Evolutionary conservation across 495 filamentous ascomycete species (phyloP).

Genomic region (Penicillium silybi): DNA sequence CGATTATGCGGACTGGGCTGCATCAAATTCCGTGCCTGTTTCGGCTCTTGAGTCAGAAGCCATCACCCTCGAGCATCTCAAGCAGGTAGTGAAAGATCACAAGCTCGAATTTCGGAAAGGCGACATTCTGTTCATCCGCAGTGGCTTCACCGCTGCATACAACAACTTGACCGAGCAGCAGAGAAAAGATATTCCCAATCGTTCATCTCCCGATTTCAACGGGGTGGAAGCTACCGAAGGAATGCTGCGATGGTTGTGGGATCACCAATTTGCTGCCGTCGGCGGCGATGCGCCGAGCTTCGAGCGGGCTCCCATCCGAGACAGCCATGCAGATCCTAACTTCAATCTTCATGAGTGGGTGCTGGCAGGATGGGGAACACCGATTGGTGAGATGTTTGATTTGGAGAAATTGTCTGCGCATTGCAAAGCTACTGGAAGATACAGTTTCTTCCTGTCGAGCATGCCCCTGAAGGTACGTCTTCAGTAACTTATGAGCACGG

Average conservation of each 20-base stretch:
- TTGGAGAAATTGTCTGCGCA: conserved; percentile 43
- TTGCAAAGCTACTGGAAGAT: conserved; percentile 40
- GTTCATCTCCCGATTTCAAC: conserved; percentile 21
- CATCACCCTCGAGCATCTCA: conserved; percentile 34
- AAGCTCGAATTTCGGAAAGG: conserved; percentile 35
- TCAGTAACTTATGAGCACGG: too few species aligned
- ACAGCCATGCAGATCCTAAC: conserved; percentile 15
- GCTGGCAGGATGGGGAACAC: conserved; percentile 50
- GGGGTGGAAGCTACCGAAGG: conserved; percentile 38
- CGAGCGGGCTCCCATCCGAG: conserved; percentile 25
- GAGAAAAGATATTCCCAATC: conserved; percentile 18
- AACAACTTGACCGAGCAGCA: conserved; percentile 22
- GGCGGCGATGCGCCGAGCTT: conserved; percentile 39
- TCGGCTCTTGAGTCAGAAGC: conserved; percentile 27
- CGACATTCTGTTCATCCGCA: conserved; percentile 48
- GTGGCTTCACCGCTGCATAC: conserved; percentile 40
- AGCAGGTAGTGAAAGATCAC: conserved; percentile 27
- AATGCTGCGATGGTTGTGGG: conserved; percentile 41
- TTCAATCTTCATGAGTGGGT: conserved; percentile 47
- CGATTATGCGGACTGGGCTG: conserved; percentile 48
- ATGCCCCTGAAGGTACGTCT: conserved; percentile 45
- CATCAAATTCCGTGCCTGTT: conserved; percentile 22
- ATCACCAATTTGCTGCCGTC: conserved; percentile 45
- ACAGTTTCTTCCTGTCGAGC: conserved; percentile 51
- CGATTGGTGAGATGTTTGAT: conserved; percentile 56